Conservation (phyloP, 495 filamentous ascomycete genomes). For the Trypethelium eluteriae region DNA sequence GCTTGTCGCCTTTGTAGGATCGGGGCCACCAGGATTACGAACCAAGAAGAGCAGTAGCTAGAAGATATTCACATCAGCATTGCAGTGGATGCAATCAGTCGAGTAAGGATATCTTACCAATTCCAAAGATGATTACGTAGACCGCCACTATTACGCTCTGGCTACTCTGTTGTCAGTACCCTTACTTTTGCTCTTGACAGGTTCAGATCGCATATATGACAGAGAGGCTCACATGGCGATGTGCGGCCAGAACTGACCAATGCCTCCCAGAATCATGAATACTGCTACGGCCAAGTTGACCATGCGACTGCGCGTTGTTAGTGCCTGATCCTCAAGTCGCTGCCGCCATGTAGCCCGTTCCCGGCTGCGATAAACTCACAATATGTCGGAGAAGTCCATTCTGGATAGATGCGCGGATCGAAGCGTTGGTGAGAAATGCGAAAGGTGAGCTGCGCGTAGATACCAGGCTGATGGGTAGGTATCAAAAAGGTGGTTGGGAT, state of each 20-base stretch:
- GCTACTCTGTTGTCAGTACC: constrained; percentile 31
- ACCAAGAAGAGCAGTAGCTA: constrained; percentile 55
- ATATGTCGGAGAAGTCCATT: constrained; percentile 43
- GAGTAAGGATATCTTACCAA: constrained; percentile 49
- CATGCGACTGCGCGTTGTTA: constrained; percentile 59
- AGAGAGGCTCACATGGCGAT: constrained; percentile 43
- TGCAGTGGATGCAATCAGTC: neutral
- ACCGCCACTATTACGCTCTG: constrained; percentile 66
- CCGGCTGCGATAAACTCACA: constrained; percentile 25
- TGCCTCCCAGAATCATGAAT: constrained; percentile 83
- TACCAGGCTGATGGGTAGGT: neutral
- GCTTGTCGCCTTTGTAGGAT: neutral
- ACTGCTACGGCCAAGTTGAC: constrained; percentile 85
- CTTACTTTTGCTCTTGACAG: neutral
- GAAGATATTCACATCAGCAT: constrained; percentile 15
- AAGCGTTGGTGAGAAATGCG: neutral
- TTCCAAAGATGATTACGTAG: constrained; percentile 86
- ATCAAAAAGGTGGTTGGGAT: neutral
- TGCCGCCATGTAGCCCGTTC: neutral
- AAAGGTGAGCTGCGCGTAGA: neutral
- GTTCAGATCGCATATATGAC: neutral
- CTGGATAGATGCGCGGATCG: neutral
- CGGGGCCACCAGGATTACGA: constrained; percentile 11
- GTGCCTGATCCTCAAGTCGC: constrained; percentile 15
- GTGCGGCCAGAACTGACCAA: constrained; percentile 71